Conservation (phyloP, 2,329 filamentous ascomycete species). For the Ceratocystis lukuohia region DNA sequence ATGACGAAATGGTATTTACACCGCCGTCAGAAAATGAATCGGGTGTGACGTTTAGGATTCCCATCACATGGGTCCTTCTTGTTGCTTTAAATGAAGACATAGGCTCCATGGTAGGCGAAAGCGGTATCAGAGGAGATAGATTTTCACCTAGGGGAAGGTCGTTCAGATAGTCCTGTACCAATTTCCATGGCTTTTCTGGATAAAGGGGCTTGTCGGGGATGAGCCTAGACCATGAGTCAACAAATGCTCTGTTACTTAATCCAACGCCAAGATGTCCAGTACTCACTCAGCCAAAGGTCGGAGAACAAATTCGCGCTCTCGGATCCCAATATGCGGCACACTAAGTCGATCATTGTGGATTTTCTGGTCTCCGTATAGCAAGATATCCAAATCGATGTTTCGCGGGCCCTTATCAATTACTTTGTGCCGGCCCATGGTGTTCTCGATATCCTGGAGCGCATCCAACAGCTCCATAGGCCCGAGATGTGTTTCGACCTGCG, state of each 20-base stretch:
- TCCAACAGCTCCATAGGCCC: constrained; percentile 65
- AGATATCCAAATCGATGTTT: constrained; percentile 86
- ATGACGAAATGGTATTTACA: constrained; percentile 46
- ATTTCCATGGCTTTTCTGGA: constrained; percentile 43
- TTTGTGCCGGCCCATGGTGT: constrained; percentile 64
- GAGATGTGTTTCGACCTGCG: constrained; percentile 65
- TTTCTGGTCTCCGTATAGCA: constrained; percentile 60
- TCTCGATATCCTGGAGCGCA: constrained; percentile 72
- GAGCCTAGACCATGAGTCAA: constrained; percentile 31
- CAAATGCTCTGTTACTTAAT: neutral
- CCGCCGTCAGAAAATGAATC: constrained; percentile 96
- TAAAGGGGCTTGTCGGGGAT: constrained; percentile 42
- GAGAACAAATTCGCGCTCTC: constrained; percentile 87
- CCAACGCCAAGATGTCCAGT: neutral
- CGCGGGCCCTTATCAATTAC: constrained; percentile 84
- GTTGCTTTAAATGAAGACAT: constrained; percentile 45
- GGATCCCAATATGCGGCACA: constrained; percentile 72
- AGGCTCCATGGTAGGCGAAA: constrained; percentile 32
- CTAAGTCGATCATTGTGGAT: constrained; percentile 60
- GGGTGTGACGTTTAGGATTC: constrained; percentile 84
- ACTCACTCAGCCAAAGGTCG: constrained; percentile 67
- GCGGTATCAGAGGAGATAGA: constrained; percentile 46
- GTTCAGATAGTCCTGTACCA: constrained; percentile 48
- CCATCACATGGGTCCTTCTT: constrained; percentile 70
- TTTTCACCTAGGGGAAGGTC: constrained; percentile 39